Base-by-base conservation (phyloP, 805 yeast species). In the Schwanniomyces occidentalis region DNA sequence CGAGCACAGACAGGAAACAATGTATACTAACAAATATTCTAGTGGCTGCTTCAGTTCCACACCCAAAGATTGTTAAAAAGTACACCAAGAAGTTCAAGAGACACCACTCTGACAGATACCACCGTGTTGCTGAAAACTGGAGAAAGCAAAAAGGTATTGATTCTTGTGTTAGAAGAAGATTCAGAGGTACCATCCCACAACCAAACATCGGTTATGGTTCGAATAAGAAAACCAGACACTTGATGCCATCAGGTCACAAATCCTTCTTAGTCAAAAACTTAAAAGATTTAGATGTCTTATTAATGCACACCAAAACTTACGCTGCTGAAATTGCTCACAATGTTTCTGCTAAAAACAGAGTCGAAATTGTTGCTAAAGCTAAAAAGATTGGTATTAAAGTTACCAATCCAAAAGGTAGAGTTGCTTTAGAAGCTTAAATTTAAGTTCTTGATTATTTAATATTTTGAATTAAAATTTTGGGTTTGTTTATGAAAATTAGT, bases 121-220 rank as follows among this genome's bases (percentile, higher is more conserved):
- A 82, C 82, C 90, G 99, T 78, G 96, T 93, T 60, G 77, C 87
- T 65, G 97, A 88, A 78, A 84, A 82, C 83, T 95, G 99, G 99
- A 93, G 99, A 88, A 91, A 93, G 80, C 99, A 95, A 79, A 93
- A 93, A 87, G 99, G 99, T 93, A 93, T 93, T 71, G 99, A 93
- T 82, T 90, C 98, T 59, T 82, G 88, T 78, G 97, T 95, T 72
- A 93, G 99, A 82, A 91, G 99, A 82, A 85, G 93, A 82, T 93
- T 93, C 95, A 88, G 97, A 84, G 99, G 99, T 69, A 85, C 91
- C 76, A 87, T 93, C 70, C 80, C 90, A 63, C 95, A 91, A 82
- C 99, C 99, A 81, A 90, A 85, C 80, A 90, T 93, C 65, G 99
- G 99, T 82, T 93, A 87, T 82, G 97, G 99, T 77, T 89, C 98